Base-by-base conservation (phyloP, 2,329 filamentous ascomycete genomes). In the Bipolaris sorokiniana region DNA sequence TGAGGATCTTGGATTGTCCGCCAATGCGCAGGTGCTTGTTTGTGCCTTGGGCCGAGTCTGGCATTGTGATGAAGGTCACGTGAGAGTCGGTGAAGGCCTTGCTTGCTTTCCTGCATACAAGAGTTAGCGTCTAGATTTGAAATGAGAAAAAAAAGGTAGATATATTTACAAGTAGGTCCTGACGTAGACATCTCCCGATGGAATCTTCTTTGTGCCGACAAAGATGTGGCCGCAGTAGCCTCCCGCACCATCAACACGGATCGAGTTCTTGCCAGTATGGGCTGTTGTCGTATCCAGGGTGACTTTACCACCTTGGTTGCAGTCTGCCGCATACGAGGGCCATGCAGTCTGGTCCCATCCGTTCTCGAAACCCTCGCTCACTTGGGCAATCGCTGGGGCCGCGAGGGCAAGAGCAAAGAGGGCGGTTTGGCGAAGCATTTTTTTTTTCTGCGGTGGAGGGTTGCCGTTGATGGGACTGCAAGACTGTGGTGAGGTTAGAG, bases 241-340 rank as follows among this genome's bases (percentile, higher is more conserved):
- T 86, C 90, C 9, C 84, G 91, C 58, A 81, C 90, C 66, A 80
- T 86, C 72, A 72, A 87, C 72, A 90, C 93, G 2, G 95, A 99
- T 74, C 82, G 88, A 74, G 84, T 93, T 64, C 86, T 98, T 47
- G 83, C 73, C 73, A 11, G 65, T 69, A 66, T 86, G 83, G 0
- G 82, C 84, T 0, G 79, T 83, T 37, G 84, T 77, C 61, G 75
- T 86, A 65, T 87, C 85, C 11, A 88, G 82, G 1, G 75, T 78
- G 51, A 87, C 80, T 55, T 77, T 82, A 36, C 85, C 84, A 45
- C 84, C 84, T 68, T 87, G 84, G 73, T 79, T 85, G 68, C 85
- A 88, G 73, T 86, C 84, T 3, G 79, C 73, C 3, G 85, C 84
- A 61, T 87, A 87, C 7, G 76, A 84, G 0, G 84, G 81, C 85